A percentile compares a stretch with the other conserved stretches of the same genome.
Conservation (phyloP, 192 early-diverging fungal genomes). For the Funneliformis mosseae region DNA sequence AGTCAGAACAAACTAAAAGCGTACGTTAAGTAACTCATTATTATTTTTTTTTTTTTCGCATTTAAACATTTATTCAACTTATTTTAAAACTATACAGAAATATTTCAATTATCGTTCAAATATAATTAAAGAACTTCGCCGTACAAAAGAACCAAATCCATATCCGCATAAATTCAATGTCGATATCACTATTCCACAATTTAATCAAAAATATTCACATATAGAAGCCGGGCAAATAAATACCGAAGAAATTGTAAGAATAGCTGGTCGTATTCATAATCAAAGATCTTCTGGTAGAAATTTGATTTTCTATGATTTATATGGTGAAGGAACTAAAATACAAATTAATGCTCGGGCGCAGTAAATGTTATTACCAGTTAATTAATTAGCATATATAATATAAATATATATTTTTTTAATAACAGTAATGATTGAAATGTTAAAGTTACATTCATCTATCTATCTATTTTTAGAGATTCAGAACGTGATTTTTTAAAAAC, state of each 20-base stretch:
- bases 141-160: conserved; percentile 80
- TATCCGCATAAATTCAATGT: conserved; percentile 99
- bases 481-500: conserved; percentile 75
- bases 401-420: not conserved
- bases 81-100: conserved; percentile 51
- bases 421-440: no score
- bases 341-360: conserved; percentile 89
- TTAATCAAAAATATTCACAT: conserved; percentile 78
- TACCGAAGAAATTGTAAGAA: conserved; percentile 65
- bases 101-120: conserved; percentile 97
- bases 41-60: not conserved
- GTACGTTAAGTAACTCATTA: not conserved
- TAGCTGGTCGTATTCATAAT: conserved; percentile 97
- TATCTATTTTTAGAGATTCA: conserved; percentile 37
- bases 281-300: conserved; percentile 83
- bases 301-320: conserved; percentile 95
- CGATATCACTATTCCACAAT: conserved; percentile 77
- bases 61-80: not conserved
- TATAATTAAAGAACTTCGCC: conserved; percentile 79
- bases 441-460: not conserved
- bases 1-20: not conserved
- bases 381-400: not conserved
- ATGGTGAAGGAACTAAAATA: conserved; percentile 89
- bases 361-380: conserved; percentile 43
- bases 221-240: conserved; percentile 70